Evolutionary conservation across 257 asterid genomes (phyloP).

Genomic region (Thymus mandschuricus): DNA sequence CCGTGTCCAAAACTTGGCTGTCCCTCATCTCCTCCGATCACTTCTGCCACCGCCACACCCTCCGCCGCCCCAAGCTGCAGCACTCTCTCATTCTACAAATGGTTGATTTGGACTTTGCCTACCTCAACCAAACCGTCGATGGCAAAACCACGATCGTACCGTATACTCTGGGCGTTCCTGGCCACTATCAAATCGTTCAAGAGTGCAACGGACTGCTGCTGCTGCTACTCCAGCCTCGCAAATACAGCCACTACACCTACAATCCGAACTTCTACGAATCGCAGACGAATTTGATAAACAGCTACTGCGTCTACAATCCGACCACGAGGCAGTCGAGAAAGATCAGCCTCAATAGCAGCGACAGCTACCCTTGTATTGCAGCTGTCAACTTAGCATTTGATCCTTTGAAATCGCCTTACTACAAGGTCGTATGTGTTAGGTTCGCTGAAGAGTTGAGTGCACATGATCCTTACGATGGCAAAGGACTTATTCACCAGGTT

Average conservation of each 20-base stretch:
- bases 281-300: too few relatives aligned
- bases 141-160: neutral
- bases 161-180: neutral
- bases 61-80: neutral
- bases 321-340: neutral
- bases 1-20: neutral
- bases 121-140: neutral
- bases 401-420: neutral
- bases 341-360: neutral
- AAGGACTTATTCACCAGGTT: neutral
- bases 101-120: fast-evolving
- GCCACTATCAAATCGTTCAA: too few relatives aligned
- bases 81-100: neutral
- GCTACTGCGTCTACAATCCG: neutral
- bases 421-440: conserved; percentile 13
- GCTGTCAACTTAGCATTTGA: neutral
- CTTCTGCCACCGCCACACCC: neutral
- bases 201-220: conserved; percentile 5
- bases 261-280: too few relatives aligned
- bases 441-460: too few relatives aligned
- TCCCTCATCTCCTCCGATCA: neutral
- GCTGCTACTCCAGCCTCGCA: neutral
- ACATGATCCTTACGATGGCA: neutral
- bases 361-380: too few relatives aligned
- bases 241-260: neutral